Evolutionary conservation across 139 green algal species (phyloP), one percentile per base, ranked within the genome.

Genomic region (Yamagishiella unicocca): DNA sequence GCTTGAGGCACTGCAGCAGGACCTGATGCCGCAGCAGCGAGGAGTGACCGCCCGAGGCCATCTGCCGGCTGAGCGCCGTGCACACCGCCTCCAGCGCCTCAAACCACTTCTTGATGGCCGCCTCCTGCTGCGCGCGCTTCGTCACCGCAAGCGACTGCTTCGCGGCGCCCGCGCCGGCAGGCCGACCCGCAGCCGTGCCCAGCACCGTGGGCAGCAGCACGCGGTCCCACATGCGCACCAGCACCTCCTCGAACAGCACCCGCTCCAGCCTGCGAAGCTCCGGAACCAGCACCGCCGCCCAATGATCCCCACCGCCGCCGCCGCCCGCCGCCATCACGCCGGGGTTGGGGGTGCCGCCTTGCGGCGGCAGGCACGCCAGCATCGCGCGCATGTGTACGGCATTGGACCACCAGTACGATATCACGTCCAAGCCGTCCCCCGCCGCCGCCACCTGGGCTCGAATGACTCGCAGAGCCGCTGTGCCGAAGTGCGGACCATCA

Each of bases 101-200:
- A 61, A 96, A 93, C 95, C 95, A 97, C 35, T 92, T 89, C 67
- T 92, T 93, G 81, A 96, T 92, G 33, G 95, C 94, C 4, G 88
- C 90, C 81, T 97, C 95, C 90, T 96, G 90, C 35, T 67, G 72
- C 29, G 67, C 75, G 29, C 78, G 84, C 89, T 82, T 79, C 1
- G 84, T 82, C 35, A 64, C 77, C 8, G 76, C 76, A 2, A 31
- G 35, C 10, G 66, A 37, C 37, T 76, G 68, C 45, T 42, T n/a
- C 24, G 54, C 22, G 42, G 77, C 77, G 27, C 21, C 53, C 21
- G 76, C 24, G 6, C 75, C 7, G 45, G 50, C 75, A 7, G 55
- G 25, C 77, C 25, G 38, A 25, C 21, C 77, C 8, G 1, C 58
- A 67, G 42, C 75, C 1, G 38, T 45, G 42, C 66, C 66, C 55